Conservation (phyloP, 169 alveolate genomes). For the Plasmodium malariae region DNA sequence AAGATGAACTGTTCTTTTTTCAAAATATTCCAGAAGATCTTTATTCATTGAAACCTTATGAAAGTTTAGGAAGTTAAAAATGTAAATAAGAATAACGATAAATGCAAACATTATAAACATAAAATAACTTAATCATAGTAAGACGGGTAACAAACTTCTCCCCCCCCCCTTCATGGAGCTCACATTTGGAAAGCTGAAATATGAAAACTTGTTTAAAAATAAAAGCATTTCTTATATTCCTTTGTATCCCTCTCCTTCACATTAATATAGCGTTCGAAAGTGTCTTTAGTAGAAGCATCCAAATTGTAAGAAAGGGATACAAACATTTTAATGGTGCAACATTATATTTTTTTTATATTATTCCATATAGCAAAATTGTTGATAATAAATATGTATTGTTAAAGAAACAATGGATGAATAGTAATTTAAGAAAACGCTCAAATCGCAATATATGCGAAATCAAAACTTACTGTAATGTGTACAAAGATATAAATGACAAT, state of each 20-base stretch:
- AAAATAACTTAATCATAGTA: too few relatives aligned
- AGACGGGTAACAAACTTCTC: neutral
- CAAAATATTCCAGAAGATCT: neutral
- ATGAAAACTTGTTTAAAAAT: slow-evolving; percentile 25
- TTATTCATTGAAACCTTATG: neutral
- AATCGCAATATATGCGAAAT: neutral
- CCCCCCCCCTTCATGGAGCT: neutral
- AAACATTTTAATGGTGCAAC: neutral
- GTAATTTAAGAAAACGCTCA: neutral
- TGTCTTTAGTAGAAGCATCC: neutral
- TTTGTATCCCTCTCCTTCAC: slow-evolving; percentile 2
- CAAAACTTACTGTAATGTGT: neutral
- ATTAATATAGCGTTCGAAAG: slow-evolving; percentile 6
- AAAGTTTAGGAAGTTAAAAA: neutral
- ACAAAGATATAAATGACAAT: neutral
- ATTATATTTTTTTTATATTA: neutral
- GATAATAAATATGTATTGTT: neutral
- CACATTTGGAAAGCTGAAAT: slow-evolving; percentile 6
- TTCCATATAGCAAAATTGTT: slow-evolving; percentile 6
- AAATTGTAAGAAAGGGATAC: neutral
- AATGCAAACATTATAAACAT: neutral
- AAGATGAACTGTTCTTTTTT: neutral
- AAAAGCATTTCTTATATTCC: slow-evolving; percentile 3
- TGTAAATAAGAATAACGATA: neutral
- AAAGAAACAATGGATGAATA: neutral